These are phyloP conservation scores for Ceratocystis cubensis DNA, from an alignment of 2,329 filamentous ascomycete species.

Conservation along the genomic window DNA sequence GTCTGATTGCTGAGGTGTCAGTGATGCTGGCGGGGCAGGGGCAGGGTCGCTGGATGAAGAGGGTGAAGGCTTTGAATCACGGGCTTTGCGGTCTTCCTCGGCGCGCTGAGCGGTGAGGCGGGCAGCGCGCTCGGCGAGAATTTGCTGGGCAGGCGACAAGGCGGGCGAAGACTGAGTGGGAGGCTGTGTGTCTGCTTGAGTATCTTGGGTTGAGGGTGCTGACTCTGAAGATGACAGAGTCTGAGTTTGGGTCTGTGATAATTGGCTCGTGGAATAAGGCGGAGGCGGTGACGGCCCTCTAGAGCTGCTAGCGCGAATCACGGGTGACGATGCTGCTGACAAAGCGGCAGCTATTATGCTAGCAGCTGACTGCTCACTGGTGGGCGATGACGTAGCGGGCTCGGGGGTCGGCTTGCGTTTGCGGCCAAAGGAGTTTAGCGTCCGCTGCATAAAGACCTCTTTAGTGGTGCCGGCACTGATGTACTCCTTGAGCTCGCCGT, in stretches of 20 bases:
- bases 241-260: slow-evolving; percentile 20
- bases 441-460: slow-evolving; percentile 49
- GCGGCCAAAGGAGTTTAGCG: slow-evolving; percentile 28
- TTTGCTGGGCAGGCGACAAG: slow-evolving; percentile 24
- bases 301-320: slow-evolving; percentile 19
- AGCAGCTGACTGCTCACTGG: slow-evolving; percentile 19
- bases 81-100: slow-evolving; percentile 15
- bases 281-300: slow-evolving; percentile 21
- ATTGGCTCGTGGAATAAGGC: slow-evolving; percentile 19
- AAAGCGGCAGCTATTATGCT: slow-evolving; percentile 19
- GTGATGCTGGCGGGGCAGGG: slow-evolving; percentile 23
- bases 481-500: slow-evolving; percentile 67
- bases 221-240: slow-evolving; percentile 20
- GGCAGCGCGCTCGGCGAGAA: slow-evolving; percentile 41
- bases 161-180: neutral
- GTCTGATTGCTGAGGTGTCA: slow-evolving; percentile 28
- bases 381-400: slow-evolving; percentile 13
- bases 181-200: neutral
- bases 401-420: slow-evolving; percentile 20
- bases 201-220: slow-evolving; percentile 15
- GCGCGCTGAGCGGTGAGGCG: slow-evolving; percentile 33
- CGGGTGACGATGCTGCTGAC: slow-evolving; percentile 22
- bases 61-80: slow-evolving; percentile 29
- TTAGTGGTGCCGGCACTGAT: slow-evolving; percentile 51
- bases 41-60: slow-evolving; percentile 23